Evolutionary conservation across 2,329 filamentous ascomycete genomes (phyloP).

Genomic region (Venturia nashicola): DNA sequence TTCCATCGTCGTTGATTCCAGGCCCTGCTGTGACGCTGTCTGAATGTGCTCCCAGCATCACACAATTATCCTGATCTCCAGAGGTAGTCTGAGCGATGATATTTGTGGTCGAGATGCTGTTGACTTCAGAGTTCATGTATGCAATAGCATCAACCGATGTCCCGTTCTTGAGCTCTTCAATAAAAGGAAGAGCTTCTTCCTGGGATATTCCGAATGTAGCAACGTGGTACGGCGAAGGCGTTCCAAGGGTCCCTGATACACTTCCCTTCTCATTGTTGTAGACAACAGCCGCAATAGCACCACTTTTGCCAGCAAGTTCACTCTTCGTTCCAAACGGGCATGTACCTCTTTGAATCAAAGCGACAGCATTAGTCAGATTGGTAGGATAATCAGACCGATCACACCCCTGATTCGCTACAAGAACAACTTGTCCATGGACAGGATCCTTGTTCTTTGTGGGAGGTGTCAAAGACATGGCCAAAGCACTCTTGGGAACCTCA

Average conservation of each 20-base stretch:
- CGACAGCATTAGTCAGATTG: slow-evolving; percentile 3
- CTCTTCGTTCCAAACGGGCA: slow-evolving; percentile 9
- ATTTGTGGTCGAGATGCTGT: slow-evolving; percentile 15
- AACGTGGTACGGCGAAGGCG: slow-evolving; percentile 41
- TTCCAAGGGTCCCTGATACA: slow-evolving; percentile 53
- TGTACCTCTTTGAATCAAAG: slow-evolving; percentile 8
- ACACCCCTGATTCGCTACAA: slow-evolving; percentile 18
- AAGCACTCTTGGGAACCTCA: slow-evolving; percentile 21
- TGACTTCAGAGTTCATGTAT: slow-evolving; percentile 10
- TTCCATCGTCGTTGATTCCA: slow-evolving; percentile 30
- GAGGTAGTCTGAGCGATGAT: slow-evolving; percentile 25
- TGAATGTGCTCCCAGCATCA: slow-evolving; percentile 25
- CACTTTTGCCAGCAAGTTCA: slow-evolving; percentile 31
- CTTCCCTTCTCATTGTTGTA: slow-evolving; percentile 59
- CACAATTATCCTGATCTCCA: slow-evolving; percentile 22
- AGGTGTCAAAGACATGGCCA: slow-evolving; percentile 24
- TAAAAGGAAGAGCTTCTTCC: slow-evolving; percentile 44
- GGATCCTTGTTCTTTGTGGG: slow-evolving; percentile 25
- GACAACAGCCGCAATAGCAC: slow-evolving; percentile 58
- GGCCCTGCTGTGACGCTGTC: slow-evolving; percentile 25
- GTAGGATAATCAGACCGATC: slow-evolving; percentile 6
- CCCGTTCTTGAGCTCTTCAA: slow-evolving; percentile 39
- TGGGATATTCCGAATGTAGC: slow-evolving; percentile 57
- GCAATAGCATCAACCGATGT: slow-evolving; percentile 16
- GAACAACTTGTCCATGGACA: slow-evolving; percentile 22